Evolutionary conservation across 2,329 filamentous ascomycete genomes (phyloP), one percentile per base, ranked within the genome.

Genomic region (Colletotrichum ledebouriae): DNA sequence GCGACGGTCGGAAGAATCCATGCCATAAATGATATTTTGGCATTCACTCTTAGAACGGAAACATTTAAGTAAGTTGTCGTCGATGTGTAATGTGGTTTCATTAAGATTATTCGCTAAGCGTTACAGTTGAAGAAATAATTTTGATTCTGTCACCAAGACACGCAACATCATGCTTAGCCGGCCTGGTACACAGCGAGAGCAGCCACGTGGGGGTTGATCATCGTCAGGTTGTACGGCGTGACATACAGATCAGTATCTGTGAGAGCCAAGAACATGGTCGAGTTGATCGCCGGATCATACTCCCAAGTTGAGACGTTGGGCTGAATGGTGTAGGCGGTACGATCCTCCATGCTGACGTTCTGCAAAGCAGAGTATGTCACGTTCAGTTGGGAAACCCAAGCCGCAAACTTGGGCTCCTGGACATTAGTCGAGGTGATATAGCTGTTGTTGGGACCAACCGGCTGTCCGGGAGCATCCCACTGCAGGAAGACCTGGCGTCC

Each of bases 381-480:
- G 70, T 92, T 94, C 17, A 96, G 82, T 82, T 96, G 93, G 0
- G 85, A 86, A 1, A 92, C 90, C 92, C 93, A 97, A 0, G 89
- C 87, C 0, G 93, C 92, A 72, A 86, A 97, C 65, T 81, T 79
- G 0, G 93, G 90, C 3, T 77, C 73, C 2, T 84, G 84, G 0
- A 90, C 91, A 0, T 83, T 82, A 1, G 85, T 87, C 3, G 78
- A 77, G 0, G 93, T 95, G 56, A 94, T 80, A 76, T 97, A 97
- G 75, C 88, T 92, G 81, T 93, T 94, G 78, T 97, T 95, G 0
- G 93, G 93, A 0, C 93, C 93, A 3, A 95, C 85, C 0, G 85
- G 73, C 72, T 86, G 79, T 0, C 92, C 92, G 0, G 92, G 90
- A 0, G 76, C 79, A 29, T 96, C 92, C 93, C 93, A 97, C 49